Percentiles rank a stretch among this genome's conserved stretches.
Evolutionary conservation across 2,329 filamentous ascomycete species (phyloP).

Genomic region (Colletotrichum spinosum): DNA sequence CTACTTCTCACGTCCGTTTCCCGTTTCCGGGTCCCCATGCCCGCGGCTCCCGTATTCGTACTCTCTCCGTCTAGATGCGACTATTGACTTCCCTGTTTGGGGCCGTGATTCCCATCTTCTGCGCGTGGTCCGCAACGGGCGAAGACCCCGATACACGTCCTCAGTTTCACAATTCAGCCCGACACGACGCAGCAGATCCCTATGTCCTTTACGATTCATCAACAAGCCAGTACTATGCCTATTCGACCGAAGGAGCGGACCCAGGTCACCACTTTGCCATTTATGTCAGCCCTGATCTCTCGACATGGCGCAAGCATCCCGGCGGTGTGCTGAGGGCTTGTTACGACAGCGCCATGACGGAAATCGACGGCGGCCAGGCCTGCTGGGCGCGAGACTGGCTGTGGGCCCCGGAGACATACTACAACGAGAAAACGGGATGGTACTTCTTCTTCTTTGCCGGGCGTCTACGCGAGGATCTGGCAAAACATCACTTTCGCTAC

Average conservation of each 20-base stretch:
- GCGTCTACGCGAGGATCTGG: slow-evolving; percentile 46
- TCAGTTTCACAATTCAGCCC: slow-evolving; percentile 49
- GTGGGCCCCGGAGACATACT: slow-evolving; percentile 51
- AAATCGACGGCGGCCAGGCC: slow-evolving; percentile 46
- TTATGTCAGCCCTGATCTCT: slow-evolving; percentile 50
- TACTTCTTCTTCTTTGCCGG: slow-evolving; percentile 52
- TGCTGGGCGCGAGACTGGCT: slow-evolving; percentile 51
- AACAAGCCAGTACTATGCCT: slow-evolving; percentile 48
- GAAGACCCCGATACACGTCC: slow-evolving; percentile 29
- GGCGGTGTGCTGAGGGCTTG: slow-evolving; percentile 49
- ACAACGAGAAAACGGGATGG: slow-evolving; percentile 50
- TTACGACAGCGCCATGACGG: slow-evolving; percentile 45
- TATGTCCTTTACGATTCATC: slow-evolving; percentile 47
- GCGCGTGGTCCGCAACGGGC: background rate
- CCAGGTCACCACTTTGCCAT: slow-evolving; percentile 47
- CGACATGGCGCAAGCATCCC: slow-evolving; percentile 48
- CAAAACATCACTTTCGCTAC: slow-evolving; percentile 49
- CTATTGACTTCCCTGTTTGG: background rate
- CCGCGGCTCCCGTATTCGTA: too few relatives aligned
- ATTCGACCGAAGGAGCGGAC: slow-evolving; percentile 51
- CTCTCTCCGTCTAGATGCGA: slow-evolving; percentile 4
- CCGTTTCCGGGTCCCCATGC: too few relatives aligned
- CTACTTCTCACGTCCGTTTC: too few relatives aligned
- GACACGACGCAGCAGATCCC: slow-evolving; percentile 47
- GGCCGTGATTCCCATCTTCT: background rate